Percentiles rank a stretch among this genome's conserved stretches.
phyloP scores from a whole-genome alignment of 140 eudicot species.

The Bidens hawaiensis region DNA sequence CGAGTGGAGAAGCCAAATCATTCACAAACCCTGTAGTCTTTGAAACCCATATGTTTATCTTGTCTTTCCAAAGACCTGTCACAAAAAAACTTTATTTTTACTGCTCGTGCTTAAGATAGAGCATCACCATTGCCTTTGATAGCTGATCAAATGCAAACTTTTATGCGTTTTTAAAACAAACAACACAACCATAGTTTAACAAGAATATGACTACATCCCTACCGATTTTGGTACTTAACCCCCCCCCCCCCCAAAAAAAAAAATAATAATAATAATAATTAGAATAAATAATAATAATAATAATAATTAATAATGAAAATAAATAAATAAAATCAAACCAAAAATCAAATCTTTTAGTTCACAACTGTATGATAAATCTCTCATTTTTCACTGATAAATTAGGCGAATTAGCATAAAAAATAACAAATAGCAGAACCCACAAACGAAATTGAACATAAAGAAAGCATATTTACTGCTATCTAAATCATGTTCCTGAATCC shows the following conservation, averaged over 20 bases:
- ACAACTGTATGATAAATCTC: too few relatives aligned
- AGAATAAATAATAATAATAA: too few relatives aligned
- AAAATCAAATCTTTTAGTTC: too few relatives aligned
- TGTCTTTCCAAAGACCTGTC: constrained; percentile 63
- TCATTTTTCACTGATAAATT: too few relatives aligned
- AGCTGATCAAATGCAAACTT: background rate
- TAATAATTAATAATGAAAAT: too few relatives aligned
- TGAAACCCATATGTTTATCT: constrained; percentile 57
- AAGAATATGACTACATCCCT: background rate
- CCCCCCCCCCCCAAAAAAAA: too few relatives aligned
- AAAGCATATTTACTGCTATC: too few relatives aligned
- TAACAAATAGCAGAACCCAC: too few relatives aligned
- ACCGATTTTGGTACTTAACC: background rate
- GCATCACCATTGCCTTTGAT: background rate
- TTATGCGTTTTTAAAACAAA: background rate
- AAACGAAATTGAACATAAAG: too few relatives aligned
- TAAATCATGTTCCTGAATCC: background rate
- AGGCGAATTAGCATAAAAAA: too few relatives aligned
- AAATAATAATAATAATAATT: too few relatives aligned
- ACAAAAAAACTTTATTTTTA: background rate
- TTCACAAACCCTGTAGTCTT: constrained; percentile 66
- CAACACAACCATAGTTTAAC: background rate
- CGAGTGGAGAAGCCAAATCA: constrained; percentile 71
- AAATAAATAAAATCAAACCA: too few relatives aligned
- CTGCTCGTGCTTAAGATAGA: background rate